Base-by-base conservation (phyloP, 1,284 basidiomycete species). In the Tylopilus sp. region DNA sequence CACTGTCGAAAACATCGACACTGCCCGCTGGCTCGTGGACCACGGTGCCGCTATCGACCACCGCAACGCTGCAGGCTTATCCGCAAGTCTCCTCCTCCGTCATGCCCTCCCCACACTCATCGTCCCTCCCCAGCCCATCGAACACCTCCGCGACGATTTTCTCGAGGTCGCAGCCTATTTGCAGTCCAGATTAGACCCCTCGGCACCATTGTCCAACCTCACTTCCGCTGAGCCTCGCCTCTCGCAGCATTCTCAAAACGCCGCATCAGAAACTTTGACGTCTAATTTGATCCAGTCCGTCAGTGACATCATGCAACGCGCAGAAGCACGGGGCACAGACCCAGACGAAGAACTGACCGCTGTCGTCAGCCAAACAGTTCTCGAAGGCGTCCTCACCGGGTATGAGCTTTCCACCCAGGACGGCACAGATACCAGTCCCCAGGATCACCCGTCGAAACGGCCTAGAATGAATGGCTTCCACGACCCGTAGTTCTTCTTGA, bases 1-100 rank as follows among this genome's bases (percentile, higher is more conserved):
- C 72, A 88, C 89, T n/a, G 89, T 90, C 44, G 93, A 97, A 70
- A 79, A 79, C 59, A 64, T 91, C 45, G 79, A 84, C 45, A 89
- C 89, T 0, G 92, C 93, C 0, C 75, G 73, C 26, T 89, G 79
- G 68, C 81, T 96, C 48, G 74, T 97, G 49, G 78, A 87, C 52
- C 81, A 88, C 52, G 93, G 93, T n/a, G 92, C 92, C 1, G 67
- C 76, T 44, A 69, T 86, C 6, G 71, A 76, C 55, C 71, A 75
- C 54, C 72, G 68, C 49, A 96, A 97, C 64, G 59, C 62, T 28
- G 84, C 91, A 57, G 91, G 88, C 12, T 56, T 87, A 48, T 86
- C 84, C n/a, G 92, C 93, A 61, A 49, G 84, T 74, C 29, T 44
- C 29, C 16, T 21, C 2, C 28, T 6, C n/a, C 44, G 29, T 30